Evolutionary conservation across 164 flowering plant genomes (phyloP).

Genomic region (Cinnamomum micranthum): DNA sequence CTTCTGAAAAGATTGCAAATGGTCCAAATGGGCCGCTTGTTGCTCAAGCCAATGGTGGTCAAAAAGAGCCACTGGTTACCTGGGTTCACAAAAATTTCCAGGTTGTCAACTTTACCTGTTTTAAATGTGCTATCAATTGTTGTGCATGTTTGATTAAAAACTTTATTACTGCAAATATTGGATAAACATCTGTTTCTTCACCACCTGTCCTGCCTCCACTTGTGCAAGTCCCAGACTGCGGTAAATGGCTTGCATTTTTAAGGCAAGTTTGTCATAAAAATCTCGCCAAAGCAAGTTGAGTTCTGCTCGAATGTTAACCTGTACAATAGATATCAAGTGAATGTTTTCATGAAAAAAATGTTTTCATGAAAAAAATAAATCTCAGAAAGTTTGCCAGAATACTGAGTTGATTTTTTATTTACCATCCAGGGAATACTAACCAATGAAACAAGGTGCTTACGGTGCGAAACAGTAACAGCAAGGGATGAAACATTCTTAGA

Average conservation of each 20-base stretch:
- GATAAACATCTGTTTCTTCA: no score
- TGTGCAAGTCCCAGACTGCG: no score
- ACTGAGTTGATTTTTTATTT: not conserved
- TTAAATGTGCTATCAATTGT: no score
- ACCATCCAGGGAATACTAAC: conserved; percentile 83
- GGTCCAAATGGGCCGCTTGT: conserved; percentile 63
- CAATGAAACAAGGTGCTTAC: conserved; percentile 90
- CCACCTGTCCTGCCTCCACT: no score
- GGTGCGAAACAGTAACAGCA: conserved; percentile 98
- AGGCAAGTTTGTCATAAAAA: no score
- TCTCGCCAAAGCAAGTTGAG: no score
- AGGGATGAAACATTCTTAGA: conserved; percentile 97
- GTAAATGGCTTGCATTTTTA: no score
- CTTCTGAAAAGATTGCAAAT: conserved; percentile 64
- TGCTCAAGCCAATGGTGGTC: conserved; percentile 55
- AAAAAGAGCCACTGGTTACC: conserved; percentile 80
- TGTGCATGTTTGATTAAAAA: not conserved
- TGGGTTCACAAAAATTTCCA: conserved; percentile 99
- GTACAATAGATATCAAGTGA: no score
- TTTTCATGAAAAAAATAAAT: not conserved
- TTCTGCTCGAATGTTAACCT: no score
- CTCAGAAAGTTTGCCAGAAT: not conserved
- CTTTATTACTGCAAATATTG: not conserved
- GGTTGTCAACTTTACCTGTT: conserved; percentile 35
- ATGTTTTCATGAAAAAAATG: not conserved